Evolutionary conservation across 1,284 basidiomycete species (phyloP).

Genomic region (Cutaneotrichosporon daszewskae): DNA sequence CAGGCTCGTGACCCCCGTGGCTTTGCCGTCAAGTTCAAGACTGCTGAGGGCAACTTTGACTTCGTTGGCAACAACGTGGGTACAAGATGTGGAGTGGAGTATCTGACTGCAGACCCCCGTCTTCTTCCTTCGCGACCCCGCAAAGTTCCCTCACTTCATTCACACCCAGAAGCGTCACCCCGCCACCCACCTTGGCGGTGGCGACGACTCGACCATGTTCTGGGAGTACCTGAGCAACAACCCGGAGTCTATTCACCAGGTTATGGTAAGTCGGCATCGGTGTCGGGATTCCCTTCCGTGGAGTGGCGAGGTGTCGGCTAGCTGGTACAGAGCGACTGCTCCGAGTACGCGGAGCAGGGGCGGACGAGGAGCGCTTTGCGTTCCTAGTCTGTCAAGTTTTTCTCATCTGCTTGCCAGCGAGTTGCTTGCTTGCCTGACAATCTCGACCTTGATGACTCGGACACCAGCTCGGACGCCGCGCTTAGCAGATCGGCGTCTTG

Average conservation of each 20-base stretch:
- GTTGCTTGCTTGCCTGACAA: no score
- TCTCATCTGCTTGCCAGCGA: no score
- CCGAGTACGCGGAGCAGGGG: no score
- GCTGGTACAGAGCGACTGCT: no score
- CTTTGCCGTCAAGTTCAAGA: slow-evolving; percentile 84
- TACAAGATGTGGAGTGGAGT: no score
- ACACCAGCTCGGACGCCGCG: no score
- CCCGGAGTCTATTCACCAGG: slow-evolving; percentile 83
- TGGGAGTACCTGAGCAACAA: slow-evolving; percentile 85
- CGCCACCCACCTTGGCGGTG: slow-evolving; percentile 48
- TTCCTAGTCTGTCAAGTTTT: no score
- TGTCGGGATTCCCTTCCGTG: no score
- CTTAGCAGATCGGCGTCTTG: no score
- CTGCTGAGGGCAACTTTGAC: slow-evolving; percentile 83
- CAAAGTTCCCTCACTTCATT: slow-evolving; percentile 71
- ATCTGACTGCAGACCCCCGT: slow-evolving; percentile 6
- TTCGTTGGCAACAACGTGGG: slow-evolving; percentile 71
- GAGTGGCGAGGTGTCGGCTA: no score
- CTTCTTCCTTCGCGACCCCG: slow-evolving; percentile 65
- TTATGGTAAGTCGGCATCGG: slow-evolving; percentile 57
- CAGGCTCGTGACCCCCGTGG: slow-evolving; percentile 82
- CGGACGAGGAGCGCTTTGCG: no score
- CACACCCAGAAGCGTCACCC: slow-evolving; percentile 79
- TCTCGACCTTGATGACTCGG: no score
- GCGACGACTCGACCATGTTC: slow-evolving; percentile 43